phyloP scores from a whole-genome alignment of 2,329 filamentous ascomycete genomes.

The Fusarium domesticum region DNA sequence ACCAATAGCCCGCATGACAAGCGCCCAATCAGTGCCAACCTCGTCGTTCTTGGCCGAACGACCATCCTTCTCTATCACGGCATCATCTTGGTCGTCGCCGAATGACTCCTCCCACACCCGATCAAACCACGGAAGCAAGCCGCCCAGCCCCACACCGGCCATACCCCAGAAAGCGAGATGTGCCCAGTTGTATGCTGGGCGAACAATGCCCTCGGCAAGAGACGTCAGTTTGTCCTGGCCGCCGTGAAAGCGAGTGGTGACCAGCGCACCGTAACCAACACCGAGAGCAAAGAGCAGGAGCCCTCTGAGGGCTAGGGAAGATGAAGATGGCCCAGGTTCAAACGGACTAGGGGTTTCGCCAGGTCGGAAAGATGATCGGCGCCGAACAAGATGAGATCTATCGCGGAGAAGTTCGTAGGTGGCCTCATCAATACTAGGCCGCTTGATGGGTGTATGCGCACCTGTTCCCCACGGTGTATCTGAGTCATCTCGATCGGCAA shows the following conservation, averaged over 20 bases:
- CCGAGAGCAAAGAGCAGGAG: constrained; percentile 74
- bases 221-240: constrained; percentile 58
- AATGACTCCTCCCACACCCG: constrained; percentile 62
- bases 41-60: constrained; percentile 31
- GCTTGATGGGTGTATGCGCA: constrained; percentile 61
- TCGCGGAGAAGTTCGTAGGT: constrained; percentile 45
- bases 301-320: constrained; percentile 57
- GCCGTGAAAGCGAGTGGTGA: constrained; percentile 71
- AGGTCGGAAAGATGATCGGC: constrained; percentile 36
- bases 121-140: constrained; percentile 81
- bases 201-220: constrained; percentile 49
- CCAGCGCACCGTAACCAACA: constrained; percentile 75
- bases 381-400: constrained; percentile 35
- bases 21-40: constrained; percentile 68
- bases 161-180: constrained; percentile 82
- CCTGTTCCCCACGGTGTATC: constrained; percentile 77
- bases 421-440: constrained; percentile 43
- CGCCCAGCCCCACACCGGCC: constrained; percentile 73
- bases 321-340: constrained; percentile 26
- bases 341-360: constrained; percentile 24
- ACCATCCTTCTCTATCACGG: constrained; percentile 29
- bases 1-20: constrained; percentile 56
- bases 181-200: constrained; percentile 50
- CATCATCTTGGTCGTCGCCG: constrained; percentile 35
- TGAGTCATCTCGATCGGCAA: constrained; percentile 48